phyloP scores from a whole-genome alignment of 768 basidiomycete species.

The Mycena rebaudengoi region DNA sequence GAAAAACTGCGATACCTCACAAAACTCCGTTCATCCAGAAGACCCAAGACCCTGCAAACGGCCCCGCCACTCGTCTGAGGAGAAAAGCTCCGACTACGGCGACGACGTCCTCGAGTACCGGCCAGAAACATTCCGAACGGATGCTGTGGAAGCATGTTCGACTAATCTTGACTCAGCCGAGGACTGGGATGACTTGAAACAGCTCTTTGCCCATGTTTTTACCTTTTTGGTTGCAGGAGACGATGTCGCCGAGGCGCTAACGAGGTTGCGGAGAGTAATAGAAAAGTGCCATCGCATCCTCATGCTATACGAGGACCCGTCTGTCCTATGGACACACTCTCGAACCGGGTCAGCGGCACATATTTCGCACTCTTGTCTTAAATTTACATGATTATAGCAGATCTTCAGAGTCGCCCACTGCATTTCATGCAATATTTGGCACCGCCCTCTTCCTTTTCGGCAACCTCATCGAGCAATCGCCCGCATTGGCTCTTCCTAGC shows the following conservation, averaged over 20 bases:
- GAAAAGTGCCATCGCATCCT: conserved; percentile 76
- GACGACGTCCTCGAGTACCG: conserved; percentile 18
- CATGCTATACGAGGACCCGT: conserved; percentile 62
- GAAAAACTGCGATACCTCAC: conserved; percentile 22
- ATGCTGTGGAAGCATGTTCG: neutral
- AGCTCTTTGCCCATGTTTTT: conserved; percentile 63
- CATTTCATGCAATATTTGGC: conserved; percentile 73
- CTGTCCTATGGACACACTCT: conserved; percentile 52
- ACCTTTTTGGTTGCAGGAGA: conserved; percentile 67
- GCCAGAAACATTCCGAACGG: conserved; percentile 17
- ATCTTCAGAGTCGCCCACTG: conserved; percentile 63
- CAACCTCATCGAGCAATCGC: conserved; percentile 62
- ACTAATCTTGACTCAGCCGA: conserved; percentile 46
- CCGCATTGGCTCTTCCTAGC: conserved; percentile 57
- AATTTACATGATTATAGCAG: conserved; percentile 36
- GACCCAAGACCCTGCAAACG: neutral
- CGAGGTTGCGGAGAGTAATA: conserved; percentile 67
- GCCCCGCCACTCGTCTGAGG: conserved; percentile 21
- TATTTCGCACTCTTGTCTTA: conserved; percentile 11
- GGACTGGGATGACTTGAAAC: conserved; percentile 76
- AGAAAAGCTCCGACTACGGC: conserved; percentile 18
- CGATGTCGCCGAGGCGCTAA: conserved; percentile 57
- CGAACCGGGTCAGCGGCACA: no score
- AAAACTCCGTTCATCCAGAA: conserved; percentile 3
- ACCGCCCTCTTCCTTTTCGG: conserved; percentile 72